Conservation (phyloP, 2,329 filamentous ascomycete species). For the Diaporthe velutina region DNA sequence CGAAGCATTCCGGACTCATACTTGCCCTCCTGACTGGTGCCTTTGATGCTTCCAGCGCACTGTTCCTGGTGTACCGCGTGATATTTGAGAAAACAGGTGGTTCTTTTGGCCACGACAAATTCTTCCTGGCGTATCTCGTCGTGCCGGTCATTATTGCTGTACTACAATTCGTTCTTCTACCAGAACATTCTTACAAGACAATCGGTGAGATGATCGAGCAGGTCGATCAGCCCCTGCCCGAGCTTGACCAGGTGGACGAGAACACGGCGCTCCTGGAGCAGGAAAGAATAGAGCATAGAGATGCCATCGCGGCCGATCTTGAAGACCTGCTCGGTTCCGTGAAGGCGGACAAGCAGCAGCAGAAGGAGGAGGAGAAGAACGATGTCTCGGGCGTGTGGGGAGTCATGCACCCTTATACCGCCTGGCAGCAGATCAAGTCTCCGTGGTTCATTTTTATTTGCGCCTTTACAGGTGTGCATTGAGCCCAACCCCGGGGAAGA, state of each 20-base stretch:
- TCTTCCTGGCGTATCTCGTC: conserved; percentile 80
- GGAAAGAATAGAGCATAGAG: conserved; percentile 70
- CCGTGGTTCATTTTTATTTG: conserved; percentile 90
- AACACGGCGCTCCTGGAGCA: conserved; percentile 67
- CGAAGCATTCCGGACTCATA: conserved; percentile 81
- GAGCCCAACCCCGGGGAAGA: background rate
- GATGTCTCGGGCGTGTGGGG: conserved; percentile 86
- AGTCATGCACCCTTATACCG: conserved; percentile 80
- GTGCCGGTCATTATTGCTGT: conserved; percentile 77
- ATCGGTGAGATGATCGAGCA: conserved; percentile 85
- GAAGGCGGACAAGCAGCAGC: conserved; percentile 72
- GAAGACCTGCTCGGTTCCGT: conserved; percentile 77
- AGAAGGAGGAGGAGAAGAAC: conserved; percentile 78
- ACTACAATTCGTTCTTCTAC: conserved; percentile 79
- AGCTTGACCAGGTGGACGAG: conserved; percentile 67
- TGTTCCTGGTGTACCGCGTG: conserved; percentile 82
- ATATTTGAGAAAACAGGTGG: conserved; percentile 68
- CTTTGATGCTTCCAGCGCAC: conserved; percentile 84
- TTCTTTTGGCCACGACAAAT: conserved; percentile 72
- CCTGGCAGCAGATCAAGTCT: conserved; percentile 79
- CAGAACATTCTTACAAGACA: conserved; percentile 83
- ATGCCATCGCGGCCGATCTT: conserved; percentile 77
- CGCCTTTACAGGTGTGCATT: conserved; percentile 74
- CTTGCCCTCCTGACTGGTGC: conserved; percentile 84
- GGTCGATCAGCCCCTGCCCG: conserved; percentile 66